Evolutionary conservation across 305 asterid species (phyloP).

Genomic region (Caryopteris hybrid): DNA sequence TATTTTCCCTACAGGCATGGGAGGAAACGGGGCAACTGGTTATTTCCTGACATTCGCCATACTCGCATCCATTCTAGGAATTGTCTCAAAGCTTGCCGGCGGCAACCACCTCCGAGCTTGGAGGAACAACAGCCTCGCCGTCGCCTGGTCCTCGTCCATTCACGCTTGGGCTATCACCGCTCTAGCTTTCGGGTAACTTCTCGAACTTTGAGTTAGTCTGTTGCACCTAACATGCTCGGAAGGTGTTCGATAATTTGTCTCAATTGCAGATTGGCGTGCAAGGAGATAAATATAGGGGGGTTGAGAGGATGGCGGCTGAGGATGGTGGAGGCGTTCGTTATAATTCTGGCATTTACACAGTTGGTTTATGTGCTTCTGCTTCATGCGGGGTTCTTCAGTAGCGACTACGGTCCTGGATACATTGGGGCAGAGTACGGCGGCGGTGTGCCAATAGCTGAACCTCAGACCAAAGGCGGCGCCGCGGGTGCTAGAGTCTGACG

Average conservation of each 20-base stretch:
- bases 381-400: constrained; percentile 53
- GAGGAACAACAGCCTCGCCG: constrained; percentile 72
- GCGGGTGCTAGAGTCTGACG: not conserved
- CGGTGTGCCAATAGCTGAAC: constrained; percentile 22
- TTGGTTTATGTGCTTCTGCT: constrained; percentile 49
- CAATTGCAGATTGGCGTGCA: constrained; percentile 56
- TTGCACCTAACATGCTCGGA: not conserved
- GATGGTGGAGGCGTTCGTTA: constrained; percentile 52
- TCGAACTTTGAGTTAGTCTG: not conserved
- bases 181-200: constrained; percentile 60
- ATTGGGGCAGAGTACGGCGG: constrained; percentile 34
- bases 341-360: constrained; percentile 50
- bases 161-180: constrained; percentile 71
- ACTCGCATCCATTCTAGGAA: constrained; percentile 56
- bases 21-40: constrained; percentile 72
- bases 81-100: constrained; percentile 58
- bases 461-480: constrained; percentile 36
- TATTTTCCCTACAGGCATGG: constrained; percentile 40
- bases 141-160: constrained; percentile 55
- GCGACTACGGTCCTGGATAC: constrained; percentile 46
- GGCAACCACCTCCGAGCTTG: constrained; percentile 60
- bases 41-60: constrained; percentile 47
- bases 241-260: not conserved
- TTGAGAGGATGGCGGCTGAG: constrained; percentile 75
- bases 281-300: constrained; percentile 55